Percentiles rank a stretch among this genome's conserved stretches.
Evolutionary conservation across 176 grass and related monocot genomes (phyloP).

Genomic region (Ensete ventricosum): DNA sequence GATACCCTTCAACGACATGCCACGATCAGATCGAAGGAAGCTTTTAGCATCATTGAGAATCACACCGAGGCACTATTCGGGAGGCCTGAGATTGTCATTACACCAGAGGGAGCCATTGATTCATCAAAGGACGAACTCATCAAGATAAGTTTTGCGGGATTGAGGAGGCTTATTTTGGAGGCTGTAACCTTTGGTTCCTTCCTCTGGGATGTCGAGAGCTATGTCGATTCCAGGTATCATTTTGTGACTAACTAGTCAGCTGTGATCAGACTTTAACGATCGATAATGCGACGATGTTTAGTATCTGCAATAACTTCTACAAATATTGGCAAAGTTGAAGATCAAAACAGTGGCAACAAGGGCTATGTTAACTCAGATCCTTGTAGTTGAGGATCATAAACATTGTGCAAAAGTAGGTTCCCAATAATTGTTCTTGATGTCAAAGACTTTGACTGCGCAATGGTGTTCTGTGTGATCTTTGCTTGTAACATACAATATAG

Average conservation of each 20-base stretch:
- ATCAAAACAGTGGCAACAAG: background rate
- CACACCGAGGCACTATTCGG: slow-evolving; percentile 90
- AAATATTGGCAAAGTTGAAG: background rate
- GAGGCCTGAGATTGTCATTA: slow-evolving; percentile 88
- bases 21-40: slow-evolving; percentile 85
- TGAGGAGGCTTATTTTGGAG: slow-evolving; percentile 85
- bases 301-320: background rate
- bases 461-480: too few relatives aligned
- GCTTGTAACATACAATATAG: too few relatives aligned
- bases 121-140: slow-evolving; percentile 88
- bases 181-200: slow-evolving; percentile 93
- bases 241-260: slow-evolving; percentile 51
- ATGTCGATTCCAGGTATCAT: slow-evolving; percentile 87
- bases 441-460: too few relatives aligned
- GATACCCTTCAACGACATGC: slow-evolving; percentile 72
- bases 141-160: slow-evolving; percentile 61
- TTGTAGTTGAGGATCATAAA: background rate
- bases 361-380: background rate
- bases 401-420: background rate
- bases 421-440: too few relatives aligned
- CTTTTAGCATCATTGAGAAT: slow-evolving; percentile 90
- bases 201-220: slow-evolving; percentile 92
- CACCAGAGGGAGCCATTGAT: slow-evolving; percentile 70
- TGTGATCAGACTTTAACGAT: background rate
- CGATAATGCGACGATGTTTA: background rate